These are phyloP conservation scores for Lichtheimia corymbifera DNA, from an alignment of 371 early-diverging fungal species.

Conservation along the genomic window DNA sequence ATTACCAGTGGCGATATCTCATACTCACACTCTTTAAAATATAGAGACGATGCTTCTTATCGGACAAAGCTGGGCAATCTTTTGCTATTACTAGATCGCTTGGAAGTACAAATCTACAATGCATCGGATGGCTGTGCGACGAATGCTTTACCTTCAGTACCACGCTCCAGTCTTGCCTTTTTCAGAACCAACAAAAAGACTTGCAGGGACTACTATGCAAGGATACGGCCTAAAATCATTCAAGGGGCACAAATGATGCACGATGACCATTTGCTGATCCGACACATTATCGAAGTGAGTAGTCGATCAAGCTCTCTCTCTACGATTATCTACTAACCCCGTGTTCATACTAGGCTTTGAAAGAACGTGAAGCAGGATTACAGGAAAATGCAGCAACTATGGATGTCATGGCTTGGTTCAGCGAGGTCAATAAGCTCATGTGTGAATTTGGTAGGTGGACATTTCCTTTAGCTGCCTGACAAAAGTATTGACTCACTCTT, in stretches of 20 bases:
- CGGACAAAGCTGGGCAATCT: conserved; percentile 26
- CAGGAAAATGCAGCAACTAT: conserved; percentile 6
- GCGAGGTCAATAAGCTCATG: conserved; percentile 21
- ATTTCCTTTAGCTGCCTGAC: too few species aligned
- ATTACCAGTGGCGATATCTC: too few species aligned
- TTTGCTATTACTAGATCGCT: conserved; percentile 62
- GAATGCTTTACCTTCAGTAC: conserved; percentile 56
- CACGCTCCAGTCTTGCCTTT: conserved; percentile 69
- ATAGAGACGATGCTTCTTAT: conserved; percentile 4
- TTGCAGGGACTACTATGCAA: conserved; percentile 76
- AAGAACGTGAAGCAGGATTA: background rate
- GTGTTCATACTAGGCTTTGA: background rate
- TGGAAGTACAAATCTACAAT: conserved; percentile 76
- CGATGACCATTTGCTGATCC: conserved; percentile 45
- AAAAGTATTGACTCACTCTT: background rate
- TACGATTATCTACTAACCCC: background rate
- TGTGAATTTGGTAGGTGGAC: conserved; percentile 25
- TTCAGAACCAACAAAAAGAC: conserved; percentile 73
- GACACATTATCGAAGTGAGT: conserved; percentile 41
- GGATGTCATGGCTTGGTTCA: conserved; percentile 24
- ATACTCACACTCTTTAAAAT: background rate
- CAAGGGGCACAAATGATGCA: conserved; percentile 45
- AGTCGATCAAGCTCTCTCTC: background rate
- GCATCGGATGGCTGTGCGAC: conserved; percentile 66
- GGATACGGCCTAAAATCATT: conserved; percentile 57